phyloP scores from a whole-genome alignment of 1,139 yeast genomes.

The Neolecta irregularis region DNA sequence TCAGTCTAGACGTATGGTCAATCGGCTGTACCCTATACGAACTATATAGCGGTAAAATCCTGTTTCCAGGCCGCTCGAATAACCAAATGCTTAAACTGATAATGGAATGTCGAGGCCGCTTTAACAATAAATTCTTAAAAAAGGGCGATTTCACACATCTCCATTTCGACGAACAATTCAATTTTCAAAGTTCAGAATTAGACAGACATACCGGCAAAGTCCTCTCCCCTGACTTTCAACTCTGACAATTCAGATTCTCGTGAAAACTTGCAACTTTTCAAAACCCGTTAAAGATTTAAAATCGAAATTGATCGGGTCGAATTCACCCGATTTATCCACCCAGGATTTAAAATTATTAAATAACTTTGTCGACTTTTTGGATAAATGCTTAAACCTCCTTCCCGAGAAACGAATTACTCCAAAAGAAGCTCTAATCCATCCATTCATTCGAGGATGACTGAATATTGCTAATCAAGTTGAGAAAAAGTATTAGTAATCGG shows the following conservation, averaged over 20 bases:
- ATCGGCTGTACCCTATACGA: slow-evolving; percentile 87
- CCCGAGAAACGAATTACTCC: slow-evolving; percentile 61
- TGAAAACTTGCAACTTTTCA: not conserved
- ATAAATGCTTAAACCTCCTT: slow-evolving; percentile 56
- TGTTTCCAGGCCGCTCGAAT: slow-evolving; percentile 55
- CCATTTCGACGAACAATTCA: slow-evolving; percentile 23
- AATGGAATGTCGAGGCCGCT: slow-evolving; percentile 24
- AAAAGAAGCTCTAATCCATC: slow-evolving; percentile 53
- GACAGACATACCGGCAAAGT: slow-evolving; percentile 21
- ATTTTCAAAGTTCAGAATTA: slow-evolving; percentile 19
- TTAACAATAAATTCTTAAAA: slow-evolving; percentile 22
- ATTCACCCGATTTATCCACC: slow-evolving; percentile 4
- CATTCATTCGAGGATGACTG: slow-evolving; percentile 35
- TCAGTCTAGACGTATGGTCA: slow-evolving; percentile 77
- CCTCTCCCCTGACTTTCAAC: slow-evolving; percentile 12
- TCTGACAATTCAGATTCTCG: slow-evolving; percentile 3
- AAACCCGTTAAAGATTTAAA: slow-evolving; percentile 14
- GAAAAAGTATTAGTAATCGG: no score
- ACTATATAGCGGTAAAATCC: slow-evolving; percentile 62
- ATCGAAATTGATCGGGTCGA: slow-evolving; percentile 3
- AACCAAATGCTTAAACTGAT: slow-evolving; percentile 25
- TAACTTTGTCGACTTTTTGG: slow-evolving; percentile 38
- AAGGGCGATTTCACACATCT: slow-evolving; percentile 20
- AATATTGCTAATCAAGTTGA: no score
- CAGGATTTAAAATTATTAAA: slow-evolving; percentile 10